Percentiles rank a stretch among this genome's conserved stretches.
These are phyloP conservation scores for Lecanicillium sp. DNA, from an alignment of 2,329 filamentous ascomycete genomes.

Conservation along the genomic window DNA sequence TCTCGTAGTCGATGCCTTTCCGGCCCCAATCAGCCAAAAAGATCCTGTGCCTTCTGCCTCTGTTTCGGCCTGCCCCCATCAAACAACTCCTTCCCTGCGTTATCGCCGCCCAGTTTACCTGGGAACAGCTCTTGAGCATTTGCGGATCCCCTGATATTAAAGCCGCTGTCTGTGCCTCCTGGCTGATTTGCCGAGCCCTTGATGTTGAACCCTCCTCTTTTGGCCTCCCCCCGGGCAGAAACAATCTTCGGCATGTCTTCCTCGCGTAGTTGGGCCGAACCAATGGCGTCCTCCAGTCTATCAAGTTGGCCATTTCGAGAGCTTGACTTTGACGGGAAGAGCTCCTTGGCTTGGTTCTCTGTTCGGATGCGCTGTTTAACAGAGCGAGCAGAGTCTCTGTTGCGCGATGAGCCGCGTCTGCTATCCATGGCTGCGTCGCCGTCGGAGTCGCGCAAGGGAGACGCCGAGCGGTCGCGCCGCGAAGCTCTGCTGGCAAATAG, in stretches of 20 bases:
- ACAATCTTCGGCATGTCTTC: conserved; percentile 50
- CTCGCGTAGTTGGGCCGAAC: conserved; percentile 31
- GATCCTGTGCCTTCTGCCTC: conserved; percentile 65
- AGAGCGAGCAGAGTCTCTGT: conserved; percentile 28
- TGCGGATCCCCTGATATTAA: conserved; percentile 59
- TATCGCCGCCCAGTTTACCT: conserved; percentile 43
- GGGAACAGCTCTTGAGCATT: conserved; percentile 67
- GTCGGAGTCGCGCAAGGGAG: conserved; percentile 40
- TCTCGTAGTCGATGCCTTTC: too few species aligned
- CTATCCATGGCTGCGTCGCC: conserved; percentile 34
- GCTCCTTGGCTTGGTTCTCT: conserved; percentile 30
- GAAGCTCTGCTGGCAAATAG: conserved; percentile 48
- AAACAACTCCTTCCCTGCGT: conserved; percentile 62
- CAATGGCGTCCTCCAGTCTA: conserved; percentile 33
- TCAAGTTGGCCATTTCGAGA: conserved; percentile 29
- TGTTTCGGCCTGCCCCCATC: conserved; percentile 48
- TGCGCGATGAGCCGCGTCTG: conserved; percentile 26
- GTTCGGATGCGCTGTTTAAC: conserved; percentile 28
- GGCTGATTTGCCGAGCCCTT: conserved; percentile 49
- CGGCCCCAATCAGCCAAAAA: conserved; percentile 48
- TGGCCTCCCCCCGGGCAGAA: conserved; percentile 41
- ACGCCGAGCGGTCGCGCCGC: conserved; percentile 45
- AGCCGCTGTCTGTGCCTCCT: conserved; percentile 40
- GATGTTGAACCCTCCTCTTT: conserved; percentile 49
- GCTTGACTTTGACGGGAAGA: conserved; percentile 32